These are phyloP conservation scores for Arxiozyma heterogenica DNA, from an alignment of 1,139 yeast species.

Conservation along the genomic window DNA sequence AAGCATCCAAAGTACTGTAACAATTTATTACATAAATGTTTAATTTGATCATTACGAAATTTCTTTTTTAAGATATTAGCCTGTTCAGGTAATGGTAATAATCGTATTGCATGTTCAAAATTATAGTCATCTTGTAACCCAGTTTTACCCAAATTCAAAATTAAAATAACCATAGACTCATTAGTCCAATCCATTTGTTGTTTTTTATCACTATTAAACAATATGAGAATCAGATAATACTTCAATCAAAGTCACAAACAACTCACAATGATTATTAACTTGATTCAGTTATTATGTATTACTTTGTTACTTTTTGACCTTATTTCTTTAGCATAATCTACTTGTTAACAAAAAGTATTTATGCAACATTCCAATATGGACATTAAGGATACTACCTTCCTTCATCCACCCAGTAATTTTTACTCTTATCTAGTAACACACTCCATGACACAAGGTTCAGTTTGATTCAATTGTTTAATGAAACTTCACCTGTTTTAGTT, in stretches of 20 bases:
- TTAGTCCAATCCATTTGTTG: background rate
- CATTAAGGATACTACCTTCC: background rate
- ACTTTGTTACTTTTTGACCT: background rate
- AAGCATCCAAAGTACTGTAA: conserved; percentile 29
- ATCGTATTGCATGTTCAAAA: conserved; percentile 34
- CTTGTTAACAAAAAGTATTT: too few species aligned
- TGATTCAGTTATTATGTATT: background rate
- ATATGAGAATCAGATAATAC: background rate
- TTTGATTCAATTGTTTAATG: too few species aligned
- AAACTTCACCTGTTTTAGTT: background rate
- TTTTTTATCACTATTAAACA: too few species aligned
- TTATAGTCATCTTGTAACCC: conserved; percentile 19
- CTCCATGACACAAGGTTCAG: background rate
- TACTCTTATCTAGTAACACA: background rate
- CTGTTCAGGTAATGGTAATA: conserved; percentile 35
- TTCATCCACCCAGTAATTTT: background rate
- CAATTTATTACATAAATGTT: conserved; percentile 29
- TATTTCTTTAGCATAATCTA: background rate
- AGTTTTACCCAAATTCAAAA: conserved; percentile 7
- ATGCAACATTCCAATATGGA: too few species aligned
- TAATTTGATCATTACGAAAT: conserved; percentile 20
- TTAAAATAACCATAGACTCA: conserved; percentile 1
- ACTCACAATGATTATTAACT: background rate
- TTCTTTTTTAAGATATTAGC: conserved; percentile 31
- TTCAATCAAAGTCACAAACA: too few species aligned